These are phyloP conservation scores for Exophiala calicioides DNA, from an alignment of 2,329 filamentous ascomycete genomes.

Conservation along the genomic window DNA sequence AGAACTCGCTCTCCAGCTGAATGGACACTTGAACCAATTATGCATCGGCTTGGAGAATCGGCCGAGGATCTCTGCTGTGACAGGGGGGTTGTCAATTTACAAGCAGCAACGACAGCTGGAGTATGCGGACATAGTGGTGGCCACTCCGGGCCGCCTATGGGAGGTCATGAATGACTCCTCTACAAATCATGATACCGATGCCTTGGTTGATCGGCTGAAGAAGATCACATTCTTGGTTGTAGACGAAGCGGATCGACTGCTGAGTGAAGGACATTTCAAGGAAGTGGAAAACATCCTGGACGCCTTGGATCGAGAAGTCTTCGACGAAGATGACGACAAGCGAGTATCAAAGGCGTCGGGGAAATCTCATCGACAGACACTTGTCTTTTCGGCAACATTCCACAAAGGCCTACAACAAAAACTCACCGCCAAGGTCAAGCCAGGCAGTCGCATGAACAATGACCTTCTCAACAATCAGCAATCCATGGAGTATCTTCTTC, in stretches of 20 bases:
- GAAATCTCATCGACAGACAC: conserved; percentile 68
- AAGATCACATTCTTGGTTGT: conserved; percentile 80
- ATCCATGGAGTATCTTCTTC: conserved; percentile 89
- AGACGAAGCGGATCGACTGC: conserved; percentile 88
- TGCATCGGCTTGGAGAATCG: conserved; percentile 65
- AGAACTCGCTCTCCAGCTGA: conserved; percentile 90
- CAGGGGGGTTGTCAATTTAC: conserved; percentile 87
- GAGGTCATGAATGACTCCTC: conserved; percentile 73
- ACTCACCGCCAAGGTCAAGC: conserved; percentile 67
- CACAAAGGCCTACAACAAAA: conserved; percentile 90
- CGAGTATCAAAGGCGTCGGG: conserved; percentile 26
- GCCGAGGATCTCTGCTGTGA: conserved; percentile 75
- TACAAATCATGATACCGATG: conserved; percentile 40
- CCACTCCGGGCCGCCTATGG: conserved; percentile 90
- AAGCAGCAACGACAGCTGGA: conserved; percentile 87
- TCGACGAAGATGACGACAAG: conserved; percentile 53
- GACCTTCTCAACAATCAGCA: conserved; percentile 68
- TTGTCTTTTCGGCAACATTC: conserved; percentile 97
- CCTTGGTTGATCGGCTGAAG: conserved; percentile 69
- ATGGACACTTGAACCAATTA: conserved; percentile 75
- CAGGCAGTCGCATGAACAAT: conserved; percentile 54
- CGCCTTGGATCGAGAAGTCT: conserved; percentile 67
- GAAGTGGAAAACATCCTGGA: conserved; percentile 86
- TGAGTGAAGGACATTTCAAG: conserved; percentile 93
- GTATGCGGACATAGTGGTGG: conserved; percentile 88